Evolutionary conservation across 805 yeast species (phyloP), one percentile per base, ranked within the genome.

Genomic region (Saccharomycopsis olivae): DNA sequence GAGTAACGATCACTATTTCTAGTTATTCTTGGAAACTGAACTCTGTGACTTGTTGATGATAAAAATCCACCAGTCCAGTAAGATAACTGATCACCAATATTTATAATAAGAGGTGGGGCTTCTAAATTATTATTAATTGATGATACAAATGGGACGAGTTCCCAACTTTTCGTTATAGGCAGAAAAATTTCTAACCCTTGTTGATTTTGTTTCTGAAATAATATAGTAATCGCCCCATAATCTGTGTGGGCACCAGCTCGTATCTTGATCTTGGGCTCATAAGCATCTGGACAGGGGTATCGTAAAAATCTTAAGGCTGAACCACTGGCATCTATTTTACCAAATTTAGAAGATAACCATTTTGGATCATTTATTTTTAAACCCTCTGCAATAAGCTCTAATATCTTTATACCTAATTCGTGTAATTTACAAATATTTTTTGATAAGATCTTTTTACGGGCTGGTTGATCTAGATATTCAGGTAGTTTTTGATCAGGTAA

Each of bases 221-320:
- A 60, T 24, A 82, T 57, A 0, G 94, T 82, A 46, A 80, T 59
- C 1, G 84, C 69, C 3, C 94, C 94, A 51, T 83, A 83, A 53
- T 84, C 94, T 0, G 94, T 83, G 49, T 84, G 94, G 5, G 94
- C 92, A 31, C 94, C 94, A 3, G 92, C 92, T 39, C 85, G 64
- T 35, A 78, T 68, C 18, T 65, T 69, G 17, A 73, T 68, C 44
- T 73, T 75, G 6, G 75, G 72, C 38, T 59, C 65, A 11, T 51
- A 44, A 6, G 67, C 49, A 40, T 64, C 64, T 39, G 67, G 75
- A 9, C 77, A 70, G 1, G 92, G 94, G 51, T 83, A 83, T 51
- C 75, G 83, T 33, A 83, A 60, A 51, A 84, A 63, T 52, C 94
- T 62, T 52, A 84, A 69, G 0, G 84, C 71, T 2, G 84, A 64